A percentile compares a stretch with the other conserved stretches of the same genome.
Conservation (phyloP, 2,329 filamentous ascomycete species). For the Incumbomyces lentus region DNA sequence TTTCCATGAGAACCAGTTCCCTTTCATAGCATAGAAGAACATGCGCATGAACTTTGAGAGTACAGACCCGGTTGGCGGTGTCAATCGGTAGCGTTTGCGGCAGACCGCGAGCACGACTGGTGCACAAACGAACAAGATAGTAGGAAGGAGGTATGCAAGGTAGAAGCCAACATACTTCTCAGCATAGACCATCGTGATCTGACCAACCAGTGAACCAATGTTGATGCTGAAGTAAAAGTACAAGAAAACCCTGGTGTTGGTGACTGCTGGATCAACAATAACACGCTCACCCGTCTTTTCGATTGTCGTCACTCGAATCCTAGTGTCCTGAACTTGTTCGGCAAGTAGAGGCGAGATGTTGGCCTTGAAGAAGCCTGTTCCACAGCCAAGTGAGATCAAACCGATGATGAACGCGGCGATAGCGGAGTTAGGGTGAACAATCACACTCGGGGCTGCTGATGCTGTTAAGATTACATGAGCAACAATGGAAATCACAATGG, state of each 20-base stretch:
- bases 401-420: constrained; percentile 55
- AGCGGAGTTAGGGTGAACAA: constrained; percentile 46
- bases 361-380: constrained; percentile 70
- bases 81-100: constrained; percentile 52
- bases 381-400: constrained; percentile 58
- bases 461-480: constrained; percentile 58
- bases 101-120: constrained; percentile 51
- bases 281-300: constrained; percentile 53
- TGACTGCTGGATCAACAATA: constrained; percentile 60
- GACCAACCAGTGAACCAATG: constrained; percentile 51
- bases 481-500: constrained; percentile 52
- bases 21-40: constrained; percentile 51
- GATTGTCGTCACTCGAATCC: constrained; percentile 44
- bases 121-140: constrained; percentile 51
- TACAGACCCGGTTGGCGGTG: constrained; percentile 62
- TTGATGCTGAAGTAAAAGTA: constrained; percentile 66
- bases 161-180: constrained; percentile 70
- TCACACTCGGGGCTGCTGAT: constrained; percentile 54
- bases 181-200: constrained; percentile 60
- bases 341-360: constrained; percentile 48
- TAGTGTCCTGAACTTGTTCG: constrained; percentile 55
- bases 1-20: constrained; percentile 38
- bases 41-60: constrained; percentile 56
- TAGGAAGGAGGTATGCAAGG: constrained; percentile 60
- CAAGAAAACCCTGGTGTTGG: constrained; percentile 56